Percentiles rank a stretch among this genome's conserved stretches.
Evolutionary conservation across 192 early-diverging fungal genomes (phyloP).

Genomic region (Physocladia obscura): DNA sequence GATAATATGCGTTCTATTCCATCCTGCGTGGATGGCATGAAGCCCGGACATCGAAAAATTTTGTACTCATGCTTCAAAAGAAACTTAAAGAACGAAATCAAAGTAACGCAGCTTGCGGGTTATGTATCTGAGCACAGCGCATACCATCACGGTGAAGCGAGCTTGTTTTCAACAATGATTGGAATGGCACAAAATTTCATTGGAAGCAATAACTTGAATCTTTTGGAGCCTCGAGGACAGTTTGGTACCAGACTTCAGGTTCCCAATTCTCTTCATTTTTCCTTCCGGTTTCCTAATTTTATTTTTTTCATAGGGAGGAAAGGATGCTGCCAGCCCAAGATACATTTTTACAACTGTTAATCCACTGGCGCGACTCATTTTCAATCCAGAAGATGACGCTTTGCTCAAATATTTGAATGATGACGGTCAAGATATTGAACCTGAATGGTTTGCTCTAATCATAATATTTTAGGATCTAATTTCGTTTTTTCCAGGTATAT

Average conservation of each 20-base stretch:
- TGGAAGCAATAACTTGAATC: slow-evolving; percentile 89
- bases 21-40: slow-evolving; percentile 89
- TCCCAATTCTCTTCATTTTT: background rate
- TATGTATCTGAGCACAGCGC: slow-evolving; percentile 85
- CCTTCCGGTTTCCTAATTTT: background rate
- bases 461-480: background rate
- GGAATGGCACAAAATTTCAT: slow-evolving; percentile 93
- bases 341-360: slow-evolving; percentile 85
- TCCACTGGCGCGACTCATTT: slow-evolving; percentile 74
- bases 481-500: slow-evolving; percentile 56
- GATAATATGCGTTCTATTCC: slow-evolving; percentile 96
- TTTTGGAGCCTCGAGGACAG: slow-evolving; percentile 81
- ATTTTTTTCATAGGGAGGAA: slow-evolving; percentile 64
- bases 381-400: slow-evolving; percentile 77
- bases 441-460: slow-evolving; percentile 67
- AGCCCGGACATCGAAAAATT: slow-evolving; percentile 96
- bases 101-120: slow-evolving; percentile 83
- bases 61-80: slow-evolving; percentile 82
- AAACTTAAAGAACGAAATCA: slow-evolving; percentile 79
- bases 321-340: slow-evolving; percentile 95
- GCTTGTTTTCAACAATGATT: slow-evolving; percentile 82
- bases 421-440: slow-evolving; percentile 87
- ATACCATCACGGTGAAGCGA: slow-evolving; percentile 94
- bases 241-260: slow-evolving; percentile 86
- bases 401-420: slow-evolving; percentile 82